Conservation (phyloP, 176 grass and related monocot genomes). For the Puccinellia tenuiflora region DNA sequence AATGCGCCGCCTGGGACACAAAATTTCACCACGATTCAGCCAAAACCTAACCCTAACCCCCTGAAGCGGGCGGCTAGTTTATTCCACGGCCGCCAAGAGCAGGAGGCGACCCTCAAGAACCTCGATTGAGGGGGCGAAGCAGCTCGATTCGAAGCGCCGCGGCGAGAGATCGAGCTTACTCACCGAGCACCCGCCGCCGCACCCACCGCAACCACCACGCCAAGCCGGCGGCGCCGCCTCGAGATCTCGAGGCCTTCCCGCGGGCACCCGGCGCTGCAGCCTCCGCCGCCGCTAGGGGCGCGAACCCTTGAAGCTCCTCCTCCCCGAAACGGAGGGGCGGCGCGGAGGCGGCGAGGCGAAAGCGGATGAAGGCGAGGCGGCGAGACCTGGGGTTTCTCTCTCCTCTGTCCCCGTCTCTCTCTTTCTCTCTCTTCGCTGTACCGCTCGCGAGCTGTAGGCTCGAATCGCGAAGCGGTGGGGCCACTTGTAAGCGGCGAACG, state of each 20-base stretch:
- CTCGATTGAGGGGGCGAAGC: slow-evolving; percentile 33
- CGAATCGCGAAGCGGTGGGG: background rate
- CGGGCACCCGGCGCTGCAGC: background rate
- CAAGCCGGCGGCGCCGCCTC: slow-evolving; percentile 37
- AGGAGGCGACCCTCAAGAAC: background rate
- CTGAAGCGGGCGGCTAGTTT: slow-evolving; percentile 7
- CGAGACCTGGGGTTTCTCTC: slow-evolving; percentile 12
- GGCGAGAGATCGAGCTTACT: slow-evolving; percentile 39
- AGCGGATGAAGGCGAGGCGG: slow-evolving; percentile 5
- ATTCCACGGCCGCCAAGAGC: slow-evolving; percentile 8
- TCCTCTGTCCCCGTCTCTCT: background rate
- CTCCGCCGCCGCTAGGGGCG: slow-evolving; percentile 13
- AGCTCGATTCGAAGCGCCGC: slow-evolving; percentile 20
- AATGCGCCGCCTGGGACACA: slow-evolving; percentile 22
- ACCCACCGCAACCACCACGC: background rate
- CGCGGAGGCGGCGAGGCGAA: slow-evolving; percentile 18
- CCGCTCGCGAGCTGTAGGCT: slow-evolving; percentile 30
- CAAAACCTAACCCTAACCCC: slow-evolving; percentile 44
- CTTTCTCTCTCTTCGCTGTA: background rate
- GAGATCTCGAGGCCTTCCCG: slow-evolving; percentile 42
- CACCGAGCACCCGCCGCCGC: slow-evolving; percentile 17
- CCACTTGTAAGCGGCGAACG: background rate
- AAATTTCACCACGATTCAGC: slow-evolving; percentile 31
- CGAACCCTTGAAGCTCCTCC: slow-evolving; percentile 29
- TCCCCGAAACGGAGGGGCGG: slow-evolving; percentile 21